These are phyloP conservation scores for Rhizomucor pusillus DNA, from an alignment of 371 early-diverging fungal genomes.

Conservation along the genomic window DNA sequence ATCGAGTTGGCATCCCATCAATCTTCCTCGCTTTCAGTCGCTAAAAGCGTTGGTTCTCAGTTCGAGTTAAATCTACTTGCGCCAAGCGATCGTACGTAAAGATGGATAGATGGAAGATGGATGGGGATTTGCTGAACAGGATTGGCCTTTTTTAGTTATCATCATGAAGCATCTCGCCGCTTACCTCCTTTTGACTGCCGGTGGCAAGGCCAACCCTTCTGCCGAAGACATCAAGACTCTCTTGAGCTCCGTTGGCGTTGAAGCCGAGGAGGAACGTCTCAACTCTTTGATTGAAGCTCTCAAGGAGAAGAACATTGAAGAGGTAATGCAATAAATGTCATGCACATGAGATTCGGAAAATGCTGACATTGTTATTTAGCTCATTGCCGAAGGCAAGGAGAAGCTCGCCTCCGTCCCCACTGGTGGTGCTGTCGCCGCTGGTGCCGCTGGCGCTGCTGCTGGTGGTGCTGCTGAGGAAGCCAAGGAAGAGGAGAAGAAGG, in stretches of 20 bases:
- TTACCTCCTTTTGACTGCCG: slow-evolving; percentile 92
- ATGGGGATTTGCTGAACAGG: no score
- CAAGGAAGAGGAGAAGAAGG: slow-evolving; percentile 63
- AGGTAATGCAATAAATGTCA: no score
- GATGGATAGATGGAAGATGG: not conserved
- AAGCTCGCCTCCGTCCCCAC: slow-evolving; percentile 95
- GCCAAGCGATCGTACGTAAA: no score
- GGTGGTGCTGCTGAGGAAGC: slow-evolving; percentile 52
- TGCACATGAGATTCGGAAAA: no score
- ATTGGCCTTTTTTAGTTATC: not conserved
- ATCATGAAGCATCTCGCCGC: slow-evolving; percentile 96
- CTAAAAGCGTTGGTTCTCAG: no score
- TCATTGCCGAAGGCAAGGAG: slow-evolving; percentile 86
- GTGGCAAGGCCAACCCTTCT: slow-evolving; percentile 85
- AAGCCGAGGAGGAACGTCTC: slow-evolving; percentile 81
- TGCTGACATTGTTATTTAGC: no score
- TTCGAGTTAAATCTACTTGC: no score
- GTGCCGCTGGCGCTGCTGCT: slow-evolving; percentile 52
- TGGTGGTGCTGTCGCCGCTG: slow-evolving; percentile 80
- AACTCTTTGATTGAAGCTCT: slow-evolving; percentile 78
- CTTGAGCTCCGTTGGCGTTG: slow-evolving; percentile 91
- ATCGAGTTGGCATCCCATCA: no score
- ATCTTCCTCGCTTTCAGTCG: no score
- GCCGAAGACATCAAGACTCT: slow-evolving; percentile 81
- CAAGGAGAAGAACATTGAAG: slow-evolving; percentile 85